phyloP scores from a whole-genome alignment of 768 basidiomycete species.

The Suillus clintonianus region DNA sequence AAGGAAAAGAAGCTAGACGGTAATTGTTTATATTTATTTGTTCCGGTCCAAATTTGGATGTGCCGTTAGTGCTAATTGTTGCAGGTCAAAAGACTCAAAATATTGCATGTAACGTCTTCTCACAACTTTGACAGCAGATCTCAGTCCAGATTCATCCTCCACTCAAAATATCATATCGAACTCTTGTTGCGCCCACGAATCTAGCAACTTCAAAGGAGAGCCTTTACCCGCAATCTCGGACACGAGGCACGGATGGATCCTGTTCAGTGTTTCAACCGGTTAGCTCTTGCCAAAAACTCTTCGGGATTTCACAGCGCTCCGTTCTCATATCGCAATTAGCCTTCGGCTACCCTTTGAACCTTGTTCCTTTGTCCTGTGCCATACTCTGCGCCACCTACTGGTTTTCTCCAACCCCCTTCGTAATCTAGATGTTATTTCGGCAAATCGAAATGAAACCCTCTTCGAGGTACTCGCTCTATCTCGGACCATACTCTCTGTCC shows the following conservation, averaged over 20 bases:
- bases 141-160: constrained; percentile 7
- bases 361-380: constrained; percentile 14
- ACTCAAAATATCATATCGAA: constrained; percentile 8
- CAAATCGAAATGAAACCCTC: neutral
- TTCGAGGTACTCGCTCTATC: neutral
- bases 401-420: neutral
- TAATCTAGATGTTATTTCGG: neutral
- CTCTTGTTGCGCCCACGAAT: constrained; percentile 28
- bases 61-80: constrained; percentile 35
- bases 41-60: constrained; percentile 18
- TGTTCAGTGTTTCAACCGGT: constrained; percentile 3
- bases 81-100: constrained; percentile 6
- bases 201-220: constrained; percentile 31
- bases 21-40: constrained; percentile 11
- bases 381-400: neutral
- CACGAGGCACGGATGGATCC: constrained; percentile 9
- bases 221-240: constrained; percentile 17
- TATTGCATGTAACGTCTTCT: constrained; percentile 11
- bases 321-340: constrained; percentile 20
- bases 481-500: too few species aligned
- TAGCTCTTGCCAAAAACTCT: constrained; percentile 16
- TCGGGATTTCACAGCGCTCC: constrained; percentile 10
- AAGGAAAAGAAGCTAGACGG: constrained; percentile 26
- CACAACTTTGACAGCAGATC: constrained; percentile 27
- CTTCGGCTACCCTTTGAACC: constrained; percentile 19